Evolutionary conservation across 2,329 filamentous ascomycete species (phyloP), one percentile per base, ranked within the genome.

Genomic region (Ceratocystis ficicola): DNA sequence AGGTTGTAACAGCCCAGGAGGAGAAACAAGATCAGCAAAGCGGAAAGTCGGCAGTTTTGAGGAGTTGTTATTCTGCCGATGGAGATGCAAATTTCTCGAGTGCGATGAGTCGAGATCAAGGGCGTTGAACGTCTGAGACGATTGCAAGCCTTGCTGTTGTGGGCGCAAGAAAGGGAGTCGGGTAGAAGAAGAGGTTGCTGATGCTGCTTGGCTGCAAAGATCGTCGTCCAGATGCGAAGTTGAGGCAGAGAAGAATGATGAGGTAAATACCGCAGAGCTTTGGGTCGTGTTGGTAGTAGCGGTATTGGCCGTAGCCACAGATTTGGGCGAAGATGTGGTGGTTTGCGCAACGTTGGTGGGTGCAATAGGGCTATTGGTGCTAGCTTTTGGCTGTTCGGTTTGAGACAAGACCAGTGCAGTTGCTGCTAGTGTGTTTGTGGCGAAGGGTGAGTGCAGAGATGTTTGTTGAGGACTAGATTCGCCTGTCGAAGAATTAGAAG

Each of bases 31-130:
- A 73, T 83, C 80, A 69, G 76, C 78, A 71, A 81, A 81, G 67
- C 81, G 81, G 72, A 80, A 82, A 25, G 80, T 77, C 32, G 81
- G 81, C 69, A 83, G 73, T 70, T 83, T 83, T 68, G 81, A 83
- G 48, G 80, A 78, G 71, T 77, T 82, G 72, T 83, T 78, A 71
- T 72, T 80, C 69, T 80, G 79, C 65, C 81, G 79, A 72, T 83
- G 81, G 57, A 74, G 72, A 70, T 83, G 79, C 64, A 72, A 68
- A 50, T 60, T 68, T n/a, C 32, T 55, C n/a, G 66, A 65, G 60
- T 65, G 61, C 25, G 63, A 63, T 17, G 36, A 55, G 50, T 67
- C 66, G 30, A 67, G 59, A 36, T 67, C 66, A 7, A 67, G 59
- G 25, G 66, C 66, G n/a, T 67, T 48, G 17, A 67, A 62, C 20